These are phyloP conservation scores for Hymenoscyphus linearis DNA, from an alignment of 2,329 filamentous ascomycete genomes.

Conservation along the genomic window DNA sequence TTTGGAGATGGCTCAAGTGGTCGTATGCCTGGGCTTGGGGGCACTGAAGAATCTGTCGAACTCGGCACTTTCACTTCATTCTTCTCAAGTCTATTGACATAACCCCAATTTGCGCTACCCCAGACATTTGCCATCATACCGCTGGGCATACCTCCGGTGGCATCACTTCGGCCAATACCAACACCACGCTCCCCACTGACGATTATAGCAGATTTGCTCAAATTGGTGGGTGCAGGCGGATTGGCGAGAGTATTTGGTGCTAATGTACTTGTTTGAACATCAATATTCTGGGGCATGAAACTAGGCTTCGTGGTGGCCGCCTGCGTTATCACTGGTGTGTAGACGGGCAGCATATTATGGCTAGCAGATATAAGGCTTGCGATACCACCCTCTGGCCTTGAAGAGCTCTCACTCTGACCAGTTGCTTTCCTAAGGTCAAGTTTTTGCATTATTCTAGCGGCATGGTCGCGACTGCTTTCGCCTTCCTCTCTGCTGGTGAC, in stretches of 20 bases:
- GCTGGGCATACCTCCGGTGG: slow-evolving; percentile 68
- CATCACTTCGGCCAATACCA: slow-evolving; percentile 53
- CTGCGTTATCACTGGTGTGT: slow-evolving; percentile 37
- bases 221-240: slow-evolving; percentile 74
- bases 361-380: slow-evolving; percentile 82
- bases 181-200: slow-evolving; percentile 72
- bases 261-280: slow-evolving; percentile 55
- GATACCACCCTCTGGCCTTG: slow-evolving; percentile 58
- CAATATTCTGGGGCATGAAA: slow-evolving; percentile 36
- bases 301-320: slow-evolving; percentile 28
- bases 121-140: slow-evolving; percentile 90
- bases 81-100: slow-evolving; percentile 55
- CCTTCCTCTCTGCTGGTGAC: slow-evolving; percentile 62
- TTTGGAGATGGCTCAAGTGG: slow-evolving; percentile 26
- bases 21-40: slow-evolving; percentile 23
- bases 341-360: slow-evolving; percentile 69
- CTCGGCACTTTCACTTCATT: slow-evolving; percentile 40
- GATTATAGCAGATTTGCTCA: slow-evolving; percentile 80
- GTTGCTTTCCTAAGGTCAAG: slow-evolving; percentile 78
- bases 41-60: slow-evolving; percentile 19
- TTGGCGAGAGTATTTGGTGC: slow-evolving; percentile 79
- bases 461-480: slow-evolving; percentile 73
- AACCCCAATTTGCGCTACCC: slow-evolving; percentile 81
- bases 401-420: slow-evolving; percentile 33
- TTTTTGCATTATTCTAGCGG: slow-evolving; percentile 85